A percentile compares a stretch with the other conserved stretches of the same genome.
Conservation (phyloP, 2,329 filamentous ascomycete species). For the Exophiala viscosa region DNA sequence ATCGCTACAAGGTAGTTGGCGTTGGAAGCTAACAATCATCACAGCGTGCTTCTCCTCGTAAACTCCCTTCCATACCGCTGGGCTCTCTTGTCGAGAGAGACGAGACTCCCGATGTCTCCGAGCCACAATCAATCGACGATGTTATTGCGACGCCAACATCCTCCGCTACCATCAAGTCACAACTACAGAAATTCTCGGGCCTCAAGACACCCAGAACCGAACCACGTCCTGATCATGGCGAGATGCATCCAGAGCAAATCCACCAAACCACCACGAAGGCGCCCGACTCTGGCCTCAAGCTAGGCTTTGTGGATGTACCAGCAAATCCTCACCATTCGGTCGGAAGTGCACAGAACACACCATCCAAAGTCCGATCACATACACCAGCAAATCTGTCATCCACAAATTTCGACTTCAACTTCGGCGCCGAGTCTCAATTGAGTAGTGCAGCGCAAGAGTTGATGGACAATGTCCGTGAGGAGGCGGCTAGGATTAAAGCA, state of each 20-base stretch:
- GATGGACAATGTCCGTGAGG: slow-evolving; percentile 65
- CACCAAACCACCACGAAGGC: slow-evolving; percentile 71
- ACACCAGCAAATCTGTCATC: slow-evolving; percentile 32
- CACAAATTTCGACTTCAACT: slow-evolving; percentile 45
- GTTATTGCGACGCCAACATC: slow-evolving; percentile 32
- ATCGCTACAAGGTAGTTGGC: background rate
- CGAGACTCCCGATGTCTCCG: slow-evolving; percentile 38
- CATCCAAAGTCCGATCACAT: slow-evolving; percentile 31
- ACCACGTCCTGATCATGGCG: slow-evolving; percentile 68
- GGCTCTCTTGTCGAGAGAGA: slow-evolving; percentile 47
- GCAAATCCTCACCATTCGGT: slow-evolving; percentile 20
- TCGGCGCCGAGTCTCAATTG: slow-evolving; percentile 42
- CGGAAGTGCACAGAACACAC: slow-evolving; percentile 36
- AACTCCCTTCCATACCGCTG: slow-evolving; percentile 35
- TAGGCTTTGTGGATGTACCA: slow-evolving; percentile 60
- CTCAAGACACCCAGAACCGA: slow-evolving; percentile 60
- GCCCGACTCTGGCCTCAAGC: slow-evolving; percentile 72
- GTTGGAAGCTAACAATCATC: slow-evolving; percentile 10
- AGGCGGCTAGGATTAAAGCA: slow-evolving; percentile 67
- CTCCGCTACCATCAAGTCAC: slow-evolving; percentile 34
- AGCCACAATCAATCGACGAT: slow-evolving; percentile 31
- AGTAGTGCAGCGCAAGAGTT: slow-evolving; percentile 53
- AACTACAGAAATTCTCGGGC: slow-evolving; percentile 32
- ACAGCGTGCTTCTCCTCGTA: slow-evolving; percentile 22
- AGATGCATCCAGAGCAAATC: slow-evolving; percentile 88